Evolutionary conservation across 495 filamentous ascomycete genomes (phyloP).

Genomic region (Cairneyella variabilis): DNA sequence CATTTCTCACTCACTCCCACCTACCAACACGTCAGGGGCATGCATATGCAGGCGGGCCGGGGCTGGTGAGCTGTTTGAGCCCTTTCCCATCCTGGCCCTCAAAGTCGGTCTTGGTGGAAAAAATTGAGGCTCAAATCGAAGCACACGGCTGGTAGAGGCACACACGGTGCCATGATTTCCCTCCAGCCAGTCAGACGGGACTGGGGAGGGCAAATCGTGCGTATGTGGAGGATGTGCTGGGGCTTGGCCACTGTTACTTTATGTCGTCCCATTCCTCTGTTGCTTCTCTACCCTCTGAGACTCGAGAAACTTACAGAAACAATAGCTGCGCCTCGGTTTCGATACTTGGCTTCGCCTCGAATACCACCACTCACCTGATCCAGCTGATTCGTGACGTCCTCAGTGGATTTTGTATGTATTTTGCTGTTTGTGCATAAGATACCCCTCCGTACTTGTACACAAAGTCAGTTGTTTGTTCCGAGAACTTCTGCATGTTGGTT

Average conservation of each 20-base stretch:
- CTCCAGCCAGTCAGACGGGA: too few relatives aligned
- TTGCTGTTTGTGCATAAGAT: constrained; percentile 4
- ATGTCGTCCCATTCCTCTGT: neutral
- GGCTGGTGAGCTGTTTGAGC: constrained; percentile 5
- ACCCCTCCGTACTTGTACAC: neutral
- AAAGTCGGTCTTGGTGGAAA: neutral
- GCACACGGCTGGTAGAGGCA: too few relatives aligned
- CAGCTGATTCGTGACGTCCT: neutral
- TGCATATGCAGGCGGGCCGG: constrained; percentile 8
- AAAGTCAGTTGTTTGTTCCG: constrained; percentile 3
- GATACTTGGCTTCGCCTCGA: neutral
- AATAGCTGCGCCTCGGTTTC: neutral
- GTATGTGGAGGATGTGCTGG: constrained; percentile 6
- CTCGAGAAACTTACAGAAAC: too few relatives aligned
- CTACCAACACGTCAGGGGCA: constrained; percentile 4
- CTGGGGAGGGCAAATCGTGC: too few relatives aligned
- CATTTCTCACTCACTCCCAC: neutral
- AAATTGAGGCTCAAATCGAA: neutral
- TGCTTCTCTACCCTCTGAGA: too few relatives aligned
- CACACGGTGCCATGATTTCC: too few relatives aligned
- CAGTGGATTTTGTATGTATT: constrained; percentile 6
- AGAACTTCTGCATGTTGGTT: neutral
- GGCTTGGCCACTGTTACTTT: constrained; percentile 7
- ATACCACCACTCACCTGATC: constrained; percentile 2
- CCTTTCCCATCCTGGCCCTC: neutral